Evolutionary conservation across 352 stramenopile genomes (phyloP), one percentile per base, ranked within the genome.

Genomic region (Poterioochromonas sp.): DNA sequence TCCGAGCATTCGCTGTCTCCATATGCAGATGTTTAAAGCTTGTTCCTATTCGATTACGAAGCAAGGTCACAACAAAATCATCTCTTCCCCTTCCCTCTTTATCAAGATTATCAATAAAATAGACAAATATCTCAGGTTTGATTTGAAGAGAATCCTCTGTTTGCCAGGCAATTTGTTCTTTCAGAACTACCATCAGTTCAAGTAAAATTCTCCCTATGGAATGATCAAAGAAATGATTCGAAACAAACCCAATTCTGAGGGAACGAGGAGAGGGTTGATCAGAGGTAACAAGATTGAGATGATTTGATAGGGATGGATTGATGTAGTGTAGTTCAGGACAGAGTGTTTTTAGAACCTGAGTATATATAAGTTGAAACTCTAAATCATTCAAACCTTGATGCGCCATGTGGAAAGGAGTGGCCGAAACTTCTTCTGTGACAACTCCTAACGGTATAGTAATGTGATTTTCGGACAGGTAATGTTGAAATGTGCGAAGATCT

Each of bases 201-300:
- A 35, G 71, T 71, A 87, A 69, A 43, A 87, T 84, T 65, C 76
- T 80, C 22, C 83, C 83, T 49, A 87, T 82, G 26, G 81, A 86
- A 77, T 87, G 83, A 53, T 85, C 78, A 47, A 65, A 79, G 22
- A 87, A 78, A 47, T 84, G 68, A 0, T 39, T 40, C 34, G 83
- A 85, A 12, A 86, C 68, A 76, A 87, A 87, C 0, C 80, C 83
- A 51, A 84, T 69, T 40, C 64, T 43, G 40, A 81, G 54, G 40
- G 51, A 71, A 40, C 39, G 18, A 78, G 32, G 49, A 20, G 35
- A 22, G 15, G 22, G 64, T 77, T n/a, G n/a, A n/a, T n/a, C n/a
- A 39, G 65, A 64, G 8, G 34, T 22, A 73, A 0, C 47, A 41
- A 32, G 22, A 39, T 43, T 22, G 35, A 18, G 11, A 29, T 53